Evolutionary conservation across 495 filamentous ascomycete genomes (phyloP), one percentile per base, ranked within the genome.

Genomic region (Peziza echinospora): DNA sequence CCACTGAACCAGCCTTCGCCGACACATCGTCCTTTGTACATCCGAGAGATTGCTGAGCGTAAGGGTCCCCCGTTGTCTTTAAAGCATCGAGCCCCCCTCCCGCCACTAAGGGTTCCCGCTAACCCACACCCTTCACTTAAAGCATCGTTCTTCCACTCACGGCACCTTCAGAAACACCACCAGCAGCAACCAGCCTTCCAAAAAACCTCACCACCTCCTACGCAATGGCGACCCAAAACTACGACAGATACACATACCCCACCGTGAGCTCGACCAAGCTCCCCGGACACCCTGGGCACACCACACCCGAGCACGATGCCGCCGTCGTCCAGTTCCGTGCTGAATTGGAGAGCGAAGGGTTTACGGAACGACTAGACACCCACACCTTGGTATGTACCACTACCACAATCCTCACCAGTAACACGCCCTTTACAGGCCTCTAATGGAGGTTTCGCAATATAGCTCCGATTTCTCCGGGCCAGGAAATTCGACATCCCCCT

Each of bases 241-340:
- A n/a, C n/a, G n/a, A n/a, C n/a, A n/a, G n/a, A 24, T 93, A 92
- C 67, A 87, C 93, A 60, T 96, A 69, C 66, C 89, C 89, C 44
- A 86, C 76, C 45, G 84, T 71, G 21, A 73, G 78, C 39, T 76
- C 82, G 30, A 69, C 71, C 41, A 56, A 68, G 9, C 71, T 77
- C 54, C 64, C 66, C 51, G 89, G 89, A 41, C 89, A 94, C 62
- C 79, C 89, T 47, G 89, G 89, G 56, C 76, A 87, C 61, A 81
- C 87, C 55, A 93, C 81, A 22, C 68, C 72, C 26, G 72, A 81
- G 58, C 85, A 97, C 65, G 82, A 96, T 74, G 86, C 82, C 34
- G 76, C 84, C 64, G 82, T 96, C 41, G 65, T 73, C 60, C 81
- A 91, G 65, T 69, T 97, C 57, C 78, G 89, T 26, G 66, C 73